Evolutionary conservation across 768 basidiomycete species (phyloP).

Genomic region (Panaeolus papilionaceus): DNA sequence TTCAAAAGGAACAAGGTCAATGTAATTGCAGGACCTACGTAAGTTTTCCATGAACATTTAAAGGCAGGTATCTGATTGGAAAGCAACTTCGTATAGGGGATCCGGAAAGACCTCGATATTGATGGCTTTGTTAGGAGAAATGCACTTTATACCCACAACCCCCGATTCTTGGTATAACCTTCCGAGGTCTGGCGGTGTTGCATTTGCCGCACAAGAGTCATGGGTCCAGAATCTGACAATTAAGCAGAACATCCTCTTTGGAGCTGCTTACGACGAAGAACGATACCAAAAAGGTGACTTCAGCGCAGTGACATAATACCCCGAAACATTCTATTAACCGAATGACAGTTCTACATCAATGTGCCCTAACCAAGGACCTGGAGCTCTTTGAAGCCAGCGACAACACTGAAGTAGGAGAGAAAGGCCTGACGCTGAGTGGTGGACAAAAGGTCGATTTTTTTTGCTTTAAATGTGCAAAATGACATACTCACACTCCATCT

Average conservation of each 20-base stretch:
- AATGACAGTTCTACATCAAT: slow-evolving; percentile 63
- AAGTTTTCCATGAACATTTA: not conserved
- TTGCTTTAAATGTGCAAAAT: not conserved
- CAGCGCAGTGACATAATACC: not conserved
- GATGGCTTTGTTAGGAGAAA: slow-evolving; percentile 72
- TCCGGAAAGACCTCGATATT: slow-evolving; percentile 70
- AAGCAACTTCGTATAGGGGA: slow-evolving; percentile 30
- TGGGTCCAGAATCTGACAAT: slow-evolving; percentile 89
- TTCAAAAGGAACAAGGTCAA: slow-evolving; percentile 63
- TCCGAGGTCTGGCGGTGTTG: slow-evolving; percentile 70
- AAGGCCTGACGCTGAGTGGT: slow-evolving; percentile 64
- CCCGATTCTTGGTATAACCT: slow-evolving; percentile 72
- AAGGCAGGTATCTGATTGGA: not conserved
- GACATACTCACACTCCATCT: not conserved
- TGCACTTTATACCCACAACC: slow-evolving; percentile 62
- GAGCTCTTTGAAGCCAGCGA: slow-evolving; percentile 73
- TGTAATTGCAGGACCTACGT: slow-evolving; percentile 65
- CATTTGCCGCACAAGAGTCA: slow-evolving; percentile 84
- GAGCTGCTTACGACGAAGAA: slow-evolving; percentile 74
- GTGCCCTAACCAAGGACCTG: slow-evolving; percentile 76
- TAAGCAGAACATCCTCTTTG: slow-evolving; percentile 84
- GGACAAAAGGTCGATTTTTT: slow-evolving; percentile 43
- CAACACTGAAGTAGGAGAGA: slow-evolving; percentile 74
- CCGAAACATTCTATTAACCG: not conserved
- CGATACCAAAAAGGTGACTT: slow-evolving; percentile 65